phyloP scores from a whole-genome alignment of 1,284 basidiomycete genomes.

The Marasmius fiardii region DNA sequence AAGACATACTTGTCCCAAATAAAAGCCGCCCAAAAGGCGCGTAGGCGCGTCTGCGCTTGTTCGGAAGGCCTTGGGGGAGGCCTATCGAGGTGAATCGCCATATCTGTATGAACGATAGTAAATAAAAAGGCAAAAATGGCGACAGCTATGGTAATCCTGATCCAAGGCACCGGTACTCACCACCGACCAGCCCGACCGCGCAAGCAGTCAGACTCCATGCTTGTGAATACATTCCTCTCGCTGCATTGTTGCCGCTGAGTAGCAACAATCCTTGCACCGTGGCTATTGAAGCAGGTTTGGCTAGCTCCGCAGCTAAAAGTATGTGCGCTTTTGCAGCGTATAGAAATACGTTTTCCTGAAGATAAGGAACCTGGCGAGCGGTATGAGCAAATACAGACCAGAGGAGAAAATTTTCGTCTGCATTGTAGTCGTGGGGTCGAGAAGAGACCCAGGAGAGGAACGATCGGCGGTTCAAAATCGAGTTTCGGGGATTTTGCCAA shows the following conservation, averaged over 20 bases:
- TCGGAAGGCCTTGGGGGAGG: neutral
- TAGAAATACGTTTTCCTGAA: neutral
- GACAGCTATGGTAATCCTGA: too few species aligned
- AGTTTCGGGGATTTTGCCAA: constrained; percentile 15
- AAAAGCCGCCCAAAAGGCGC: neutral
- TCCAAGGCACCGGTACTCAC: neutral
- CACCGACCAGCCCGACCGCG: neutral
- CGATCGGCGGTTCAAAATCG: neutral
- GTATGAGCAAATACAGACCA: constrained; percentile 1
- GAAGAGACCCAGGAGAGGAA: neutral
- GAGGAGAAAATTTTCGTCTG: neutral
- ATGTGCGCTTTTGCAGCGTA: constrained; percentile 1
- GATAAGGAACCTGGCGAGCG: neutral
- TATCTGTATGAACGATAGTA: neutral
- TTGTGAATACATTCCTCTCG: constrained; percentile 1
- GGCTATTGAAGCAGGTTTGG: neutral
- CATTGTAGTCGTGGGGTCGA: neutral
- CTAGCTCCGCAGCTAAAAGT: neutral
- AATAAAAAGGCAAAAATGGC: neutral
- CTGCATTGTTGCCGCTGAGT: neutral
- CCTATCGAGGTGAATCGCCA: neutral
- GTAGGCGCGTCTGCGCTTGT: neutral
- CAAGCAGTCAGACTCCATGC: constrained; percentile 1
- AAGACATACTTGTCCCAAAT: constrained; percentile 2
- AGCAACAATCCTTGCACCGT: neutral